Conservation (phyloP, 257 asterid genomes). For the Pogostemon cablin region DNA sequence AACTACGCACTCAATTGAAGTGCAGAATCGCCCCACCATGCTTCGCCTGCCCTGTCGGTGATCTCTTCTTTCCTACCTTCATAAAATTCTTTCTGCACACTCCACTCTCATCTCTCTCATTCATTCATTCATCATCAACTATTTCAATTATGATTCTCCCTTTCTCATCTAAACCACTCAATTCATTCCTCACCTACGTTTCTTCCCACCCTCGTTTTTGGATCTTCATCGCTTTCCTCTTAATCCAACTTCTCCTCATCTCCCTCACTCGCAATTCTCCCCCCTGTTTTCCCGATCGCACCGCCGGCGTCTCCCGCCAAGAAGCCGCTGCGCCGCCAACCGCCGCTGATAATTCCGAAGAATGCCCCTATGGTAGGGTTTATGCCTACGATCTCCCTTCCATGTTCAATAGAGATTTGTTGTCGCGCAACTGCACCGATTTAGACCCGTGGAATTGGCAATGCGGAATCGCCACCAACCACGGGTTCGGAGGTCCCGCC, state of each 20-base stretch:
- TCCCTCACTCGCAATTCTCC: constrained; percentile 36
- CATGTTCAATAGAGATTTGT: constrained; percentile 43
- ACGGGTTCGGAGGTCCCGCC: constrained; percentile 58
- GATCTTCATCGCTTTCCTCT: constrained; percentile 38
- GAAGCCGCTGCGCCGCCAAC: constrained; percentile 1
- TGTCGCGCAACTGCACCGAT: constrained; percentile 46
- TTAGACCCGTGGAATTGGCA: constrained; percentile 53
- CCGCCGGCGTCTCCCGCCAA: constrained; percentile 24
- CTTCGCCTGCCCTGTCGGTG: too few relatives aligned
- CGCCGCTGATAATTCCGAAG: not conserved
- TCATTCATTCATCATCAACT: too few relatives aligned
- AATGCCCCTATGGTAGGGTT: constrained; percentile 52
- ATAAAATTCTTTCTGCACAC: not conserved
- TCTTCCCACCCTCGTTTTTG: constrained; percentile 42
- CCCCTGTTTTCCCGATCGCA: constrained; percentile 30
- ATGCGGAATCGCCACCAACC: constrained; percentile 49
- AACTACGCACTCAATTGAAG: too few relatives aligned
- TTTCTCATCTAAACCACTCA: constrained; percentile 25
- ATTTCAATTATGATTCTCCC: constrained; percentile 31
- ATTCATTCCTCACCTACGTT: constrained; percentile 27
- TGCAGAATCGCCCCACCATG: too few relatives aligned
- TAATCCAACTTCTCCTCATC: constrained; percentile 38
- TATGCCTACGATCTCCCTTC: constrained; percentile 57
- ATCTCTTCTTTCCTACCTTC: too few relatives aligned
- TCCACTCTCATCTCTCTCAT: not conserved